These are phyloP conservation scores for Raphanus hybrid DNA, from an alignment of 441 rosid species.

Conservation along the genomic window DNA sequence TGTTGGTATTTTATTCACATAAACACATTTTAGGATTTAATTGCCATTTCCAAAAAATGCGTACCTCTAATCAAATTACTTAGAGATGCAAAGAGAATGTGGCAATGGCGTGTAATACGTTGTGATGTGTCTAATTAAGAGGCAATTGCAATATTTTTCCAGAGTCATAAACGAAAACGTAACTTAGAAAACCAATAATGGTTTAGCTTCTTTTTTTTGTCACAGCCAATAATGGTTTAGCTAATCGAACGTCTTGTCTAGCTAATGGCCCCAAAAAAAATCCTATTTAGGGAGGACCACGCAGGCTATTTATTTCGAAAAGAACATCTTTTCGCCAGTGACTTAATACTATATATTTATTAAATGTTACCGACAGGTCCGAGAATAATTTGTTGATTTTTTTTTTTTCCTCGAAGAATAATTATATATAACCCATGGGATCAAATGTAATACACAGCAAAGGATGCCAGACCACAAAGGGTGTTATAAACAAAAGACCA, in stretches of 20 bases:
- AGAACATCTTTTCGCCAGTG: slow-evolving; percentile 9
- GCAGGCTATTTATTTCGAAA: background rate
- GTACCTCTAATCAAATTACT: background rate
- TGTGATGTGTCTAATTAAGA: slow-evolving; percentile 10
- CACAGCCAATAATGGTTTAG: slow-evolving; percentile 7
- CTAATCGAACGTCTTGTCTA: slow-evolving; percentile 36
- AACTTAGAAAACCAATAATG: slow-evolving; percentile 29
- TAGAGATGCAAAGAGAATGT: background rate
- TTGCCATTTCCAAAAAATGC: background rate
- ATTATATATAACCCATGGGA: no score
- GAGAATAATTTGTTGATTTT: background rate
- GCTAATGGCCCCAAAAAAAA: slow-evolving; percentile 25
- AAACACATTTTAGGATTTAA: background rate
- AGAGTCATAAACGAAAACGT: slow-evolving; percentile 29
- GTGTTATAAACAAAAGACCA: no score
- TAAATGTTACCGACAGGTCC: slow-evolving; percentile 15
- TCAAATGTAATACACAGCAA: no score
- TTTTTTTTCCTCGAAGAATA: no score
- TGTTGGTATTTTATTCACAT: background rate
- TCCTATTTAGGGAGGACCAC: slow-evolving; percentile 3
- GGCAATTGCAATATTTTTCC: slow-evolving; percentile 13
- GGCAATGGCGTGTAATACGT: slow-evolving; percentile 1
- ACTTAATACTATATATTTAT: background rate
- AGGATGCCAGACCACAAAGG: no score
- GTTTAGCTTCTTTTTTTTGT: background rate